Base-by-base conservation (phyloP, 2,329 filamentous ascomycete genomes). In the Colletotrichum tanaceti region DNA sequence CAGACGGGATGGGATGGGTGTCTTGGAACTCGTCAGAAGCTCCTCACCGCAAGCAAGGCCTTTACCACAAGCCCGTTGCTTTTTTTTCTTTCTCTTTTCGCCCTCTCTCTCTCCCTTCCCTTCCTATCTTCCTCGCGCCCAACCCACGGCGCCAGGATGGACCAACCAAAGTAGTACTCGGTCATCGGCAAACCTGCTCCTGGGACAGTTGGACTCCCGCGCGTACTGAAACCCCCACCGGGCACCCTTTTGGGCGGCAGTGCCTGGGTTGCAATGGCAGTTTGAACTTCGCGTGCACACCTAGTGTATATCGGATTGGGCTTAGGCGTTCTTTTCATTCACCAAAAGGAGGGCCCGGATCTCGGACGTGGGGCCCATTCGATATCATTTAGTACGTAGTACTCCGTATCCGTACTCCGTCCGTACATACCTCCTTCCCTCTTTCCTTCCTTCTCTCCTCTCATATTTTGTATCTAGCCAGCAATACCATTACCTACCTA, bases 91-190 rank as follows among this genome's bases (percentile, higher is more conserved):
- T 9, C 4, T 18, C n/a, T 10, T 46, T 18, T 4, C 14, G 6
- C 18, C n/a, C n/a, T 58, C 41, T 32, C 10, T 50, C 9, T 18
- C 7, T 20, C 20, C 39, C 32, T 16, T 57, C 24, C 28, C 14
- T 4, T 18, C n/a, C 3, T 46, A 16, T 4, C 14, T 13, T 13
- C 32, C 41, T 32, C 16, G 28, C 16, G 16, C 20, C 32, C 22
- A 24, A 28, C 38, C 24, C 35, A 39, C 18, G n/a, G 35, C 18
- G 16, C 54, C 65, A 55, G 61, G 54, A 60, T 54, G 39, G 55
- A 24, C 65, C 65, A 59, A 24, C 65, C 65, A 59, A 61, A 49
- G 65, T 65, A 41, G 61, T 65, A 60, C 60, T 68, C 65, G 65
- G 65, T 55, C 65, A 49, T 60, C 65, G 61, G 61, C 65, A 54